A percentile compares a stretch with the other conserved stretches of the same genome.
Conservation (phyloP, 495 filamentous ascomycete genomes). For the Glonium stellatum region DNA sequence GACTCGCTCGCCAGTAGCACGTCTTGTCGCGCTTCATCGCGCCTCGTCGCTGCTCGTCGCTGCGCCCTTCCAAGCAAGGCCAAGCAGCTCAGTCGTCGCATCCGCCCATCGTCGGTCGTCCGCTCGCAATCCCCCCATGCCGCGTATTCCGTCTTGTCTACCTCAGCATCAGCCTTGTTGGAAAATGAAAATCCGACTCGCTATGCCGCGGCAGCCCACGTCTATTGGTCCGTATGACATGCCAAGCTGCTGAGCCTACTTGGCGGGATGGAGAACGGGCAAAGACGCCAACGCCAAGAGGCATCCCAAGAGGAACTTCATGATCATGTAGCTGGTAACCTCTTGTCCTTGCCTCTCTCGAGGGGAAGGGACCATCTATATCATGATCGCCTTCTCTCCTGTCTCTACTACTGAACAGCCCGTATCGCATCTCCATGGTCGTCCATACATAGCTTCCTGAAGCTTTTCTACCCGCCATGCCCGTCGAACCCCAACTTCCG, state of each 20-base stretch:
- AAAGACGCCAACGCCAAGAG: neutral
- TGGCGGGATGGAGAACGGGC: neutral
- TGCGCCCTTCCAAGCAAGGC: no score
- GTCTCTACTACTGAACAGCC: neutral
- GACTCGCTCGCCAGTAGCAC: no score
- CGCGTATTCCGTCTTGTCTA: constrained; percentile 24
- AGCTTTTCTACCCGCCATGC: constrained; percentile 7
- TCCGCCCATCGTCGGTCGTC: no score
- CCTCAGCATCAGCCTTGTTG: constrained; percentile 7
- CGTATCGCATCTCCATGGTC: constrained; percentile 6
- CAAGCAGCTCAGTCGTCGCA: neutral
- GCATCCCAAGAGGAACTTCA: constrained; percentile 8
- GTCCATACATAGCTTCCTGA: constrained; percentile 8
- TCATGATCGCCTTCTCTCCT: constrained; percentile 20
- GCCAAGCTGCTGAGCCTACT: constrained; percentile 1
- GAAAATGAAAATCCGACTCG: neutral
- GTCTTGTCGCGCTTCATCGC: no score
- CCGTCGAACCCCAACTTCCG: constrained; percentile 22
- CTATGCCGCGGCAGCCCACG: neutral
- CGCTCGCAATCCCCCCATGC: no score
- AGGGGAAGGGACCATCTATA: constrained; percentile 22
- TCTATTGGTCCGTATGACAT: constrained; percentile 8
- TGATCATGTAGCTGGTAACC: constrained; percentile 20
- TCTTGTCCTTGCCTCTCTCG: constrained; percentile 24
- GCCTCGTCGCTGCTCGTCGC: no score